Conservation (phyloP, 805 yeast species). For the Candida ponderosae region DNA sequence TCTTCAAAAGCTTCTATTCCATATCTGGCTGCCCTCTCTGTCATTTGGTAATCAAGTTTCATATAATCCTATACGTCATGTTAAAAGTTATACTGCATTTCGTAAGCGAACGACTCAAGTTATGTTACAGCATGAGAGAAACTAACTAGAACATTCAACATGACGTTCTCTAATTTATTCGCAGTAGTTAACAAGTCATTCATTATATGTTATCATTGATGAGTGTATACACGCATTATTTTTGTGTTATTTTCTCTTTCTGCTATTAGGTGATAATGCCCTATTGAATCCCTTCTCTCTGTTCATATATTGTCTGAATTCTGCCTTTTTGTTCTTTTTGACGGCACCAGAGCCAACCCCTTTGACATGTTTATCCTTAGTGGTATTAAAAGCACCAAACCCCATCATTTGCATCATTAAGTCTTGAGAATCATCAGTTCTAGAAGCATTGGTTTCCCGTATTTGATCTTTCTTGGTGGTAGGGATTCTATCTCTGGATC, state of each 20-base stretch:
- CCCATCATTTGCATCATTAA: constrained; percentile 47
- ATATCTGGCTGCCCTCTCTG: no score
- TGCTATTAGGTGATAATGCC: constrained; percentile 40
- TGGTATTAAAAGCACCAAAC: constrained; percentile 43
- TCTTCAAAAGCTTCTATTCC: no score
- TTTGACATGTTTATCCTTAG: constrained; percentile 49
- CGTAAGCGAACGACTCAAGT: no score
- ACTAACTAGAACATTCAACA: no score
- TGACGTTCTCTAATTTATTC: no score
- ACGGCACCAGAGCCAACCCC: constrained; percentile 38
- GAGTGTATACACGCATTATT: not conserved
- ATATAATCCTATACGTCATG: no score
- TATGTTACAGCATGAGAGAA: no score
- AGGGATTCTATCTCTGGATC: constrained; percentile 20
- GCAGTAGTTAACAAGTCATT: no score
- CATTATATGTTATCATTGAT: no score
- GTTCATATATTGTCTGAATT: constrained; percentile 56
- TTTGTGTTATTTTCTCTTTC: constrained; percentile 6
- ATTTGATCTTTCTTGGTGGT: not conserved
- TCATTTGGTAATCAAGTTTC: no score
- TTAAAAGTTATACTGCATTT: no score
- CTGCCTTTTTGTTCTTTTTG: constrained; percentile 30
- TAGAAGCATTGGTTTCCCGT: constrained; percentile 1
- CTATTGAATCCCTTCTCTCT: constrained; percentile 49
- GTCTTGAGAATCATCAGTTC: constrained; percentile 6